Conservation (phyloP, 169 alveolate species). For the Plasmodium gonderi region DNA sequence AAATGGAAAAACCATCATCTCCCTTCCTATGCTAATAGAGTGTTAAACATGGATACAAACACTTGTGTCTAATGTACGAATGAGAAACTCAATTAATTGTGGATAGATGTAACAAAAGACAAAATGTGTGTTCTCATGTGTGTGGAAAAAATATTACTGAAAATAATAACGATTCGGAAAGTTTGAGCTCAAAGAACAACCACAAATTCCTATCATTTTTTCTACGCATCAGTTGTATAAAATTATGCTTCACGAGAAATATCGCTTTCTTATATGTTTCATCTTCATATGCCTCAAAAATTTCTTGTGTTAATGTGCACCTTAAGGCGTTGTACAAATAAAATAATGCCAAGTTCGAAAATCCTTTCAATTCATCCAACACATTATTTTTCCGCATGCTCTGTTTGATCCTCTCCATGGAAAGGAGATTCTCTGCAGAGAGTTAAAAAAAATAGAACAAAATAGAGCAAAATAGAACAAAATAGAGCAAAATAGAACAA, state of each 20-base stretch:
- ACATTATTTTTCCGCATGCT: constrained; percentile 15
- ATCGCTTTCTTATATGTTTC: constrained; percentile 44
- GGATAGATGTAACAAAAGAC: too few relatives aligned
- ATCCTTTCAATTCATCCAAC: constrained; percentile 12
- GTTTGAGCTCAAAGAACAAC: constrained; percentile 40
- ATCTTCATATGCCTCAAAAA: constrained; percentile 35
- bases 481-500: too few relatives aligned
- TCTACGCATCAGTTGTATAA: background rate
- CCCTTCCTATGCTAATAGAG: too few relatives aligned
- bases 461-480: too few relatives aligned
- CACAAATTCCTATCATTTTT: constrained; percentile 18
- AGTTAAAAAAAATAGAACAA: background rate
- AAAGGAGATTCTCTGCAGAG: constrained; percentile 23
- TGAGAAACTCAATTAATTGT: too few relatives aligned
- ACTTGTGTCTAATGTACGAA: too few relatives aligned
- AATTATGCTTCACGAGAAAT: constrained; percentile 16
- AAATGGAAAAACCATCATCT: too few relatives aligned
- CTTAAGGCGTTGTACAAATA: constrained; percentile 54
- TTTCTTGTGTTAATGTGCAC: constrained; percentile 46
- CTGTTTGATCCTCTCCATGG: background rate
- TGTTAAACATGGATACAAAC: too few relatives aligned
- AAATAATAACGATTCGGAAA: background rate
- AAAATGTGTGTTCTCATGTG: background rate
- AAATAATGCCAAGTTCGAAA: constrained; percentile 38
- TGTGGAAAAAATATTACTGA: constrained; percentile 18